A percentile compares a stretch with the other conserved stretches of the same genome.
These are phyloP conservation scores for Terana coerulea DNA, from an alignment of 768 basidiomycete genomes.

Conservation along the genomic window DNA sequence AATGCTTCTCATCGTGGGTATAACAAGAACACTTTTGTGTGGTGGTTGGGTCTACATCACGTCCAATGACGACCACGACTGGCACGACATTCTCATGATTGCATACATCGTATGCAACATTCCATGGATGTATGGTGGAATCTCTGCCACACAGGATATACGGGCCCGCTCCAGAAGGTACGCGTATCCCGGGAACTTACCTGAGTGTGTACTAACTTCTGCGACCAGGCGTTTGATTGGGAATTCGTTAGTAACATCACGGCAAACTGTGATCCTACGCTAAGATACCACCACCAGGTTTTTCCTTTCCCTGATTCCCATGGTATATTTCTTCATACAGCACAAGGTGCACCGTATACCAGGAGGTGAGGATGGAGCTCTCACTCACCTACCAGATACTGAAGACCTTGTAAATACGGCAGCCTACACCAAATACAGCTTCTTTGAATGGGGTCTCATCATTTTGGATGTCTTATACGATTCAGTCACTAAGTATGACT, in stretches of 20 bases:
- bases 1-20: slow-evolving; percentile 55
- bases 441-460: slow-evolving; percentile 87
- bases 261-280: too few relatives aligned
- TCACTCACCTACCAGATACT: not conserved
- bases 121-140: slow-evolving; percentile 85
- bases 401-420: not conserved
- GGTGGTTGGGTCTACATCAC: slow-evolving; percentile 95
- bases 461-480: slow-evolving; percentile 71
- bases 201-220: too few relatives aligned
- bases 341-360: slow-evolving; percentile 79
- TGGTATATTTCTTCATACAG: slow-evolving; percentile 82
- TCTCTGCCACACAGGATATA: slow-evolving; percentile 35
- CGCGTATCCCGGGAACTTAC: slow-evolving; percentile 6
- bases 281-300: slow-evolving; percentile 43
- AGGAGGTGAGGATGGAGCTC: slow-evolving; percentile 53
- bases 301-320: slow-evolving; percentile 62
- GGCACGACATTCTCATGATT: slow-evolving; percentile 88
- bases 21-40: slow-evolving; percentile 74
- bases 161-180: slow-evolving; percentile 53
- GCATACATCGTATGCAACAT: slow-evolving; percentile 78
- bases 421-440: slow-evolving; percentile 85
- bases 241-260: too few relatives aligned
- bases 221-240: too few relatives aligned
- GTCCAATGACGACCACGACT: slow-evolving; percentile 76
- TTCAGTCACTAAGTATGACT: slow-evolving; percentile 59